A percentile compares a stretch with the other conserved stretches of the same genome.
Conservation (phyloP, 2,329 filamentous ascomycete genomes). For the Diaporthe sp. region DNA sequence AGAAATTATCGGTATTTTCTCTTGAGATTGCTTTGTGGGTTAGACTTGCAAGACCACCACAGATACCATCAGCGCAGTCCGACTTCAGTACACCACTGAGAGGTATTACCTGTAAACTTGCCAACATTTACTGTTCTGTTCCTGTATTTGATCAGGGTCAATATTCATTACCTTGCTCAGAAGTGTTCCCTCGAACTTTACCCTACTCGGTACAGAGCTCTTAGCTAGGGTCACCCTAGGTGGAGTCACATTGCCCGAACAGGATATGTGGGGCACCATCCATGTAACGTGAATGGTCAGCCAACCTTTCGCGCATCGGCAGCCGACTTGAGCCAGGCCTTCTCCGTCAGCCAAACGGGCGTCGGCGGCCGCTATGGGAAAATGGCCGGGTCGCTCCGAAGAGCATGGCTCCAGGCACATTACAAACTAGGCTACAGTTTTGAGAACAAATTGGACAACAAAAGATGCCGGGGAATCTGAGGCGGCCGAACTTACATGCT, state of each 20-base stretch:
- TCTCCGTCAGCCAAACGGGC: neutral
- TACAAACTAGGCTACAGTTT: neutral
- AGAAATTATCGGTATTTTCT: no score
- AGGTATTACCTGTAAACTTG: neutral
- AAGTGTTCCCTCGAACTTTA: neutral
- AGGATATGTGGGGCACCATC: constrained; percentile 12
- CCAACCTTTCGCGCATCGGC: neutral
- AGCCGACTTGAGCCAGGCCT: neutral
- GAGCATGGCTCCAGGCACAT: no score
- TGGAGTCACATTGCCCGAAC: neutral
- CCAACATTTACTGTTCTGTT: neutral
- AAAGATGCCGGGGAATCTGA: neutral
- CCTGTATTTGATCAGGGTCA: neutral
- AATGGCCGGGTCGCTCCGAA: neutral
- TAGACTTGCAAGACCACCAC: neutral
- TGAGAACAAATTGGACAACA: no score
- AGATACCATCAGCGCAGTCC: neutral
- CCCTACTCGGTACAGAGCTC: neutral
- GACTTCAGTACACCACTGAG: neutral
- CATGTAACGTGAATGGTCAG: constrained; percentile 21
- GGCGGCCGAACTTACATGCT: neutral
- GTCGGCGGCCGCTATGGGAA: neutral
- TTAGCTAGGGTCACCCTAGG: neutral
- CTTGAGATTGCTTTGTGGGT: neutral
- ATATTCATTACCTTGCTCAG: neutral